Evolutionary conservation across 2,329 filamentous ascomycete species (phyloP), one percentile per base, ranked within the genome.

Genomic region (Hysterium pulicare): DNA sequence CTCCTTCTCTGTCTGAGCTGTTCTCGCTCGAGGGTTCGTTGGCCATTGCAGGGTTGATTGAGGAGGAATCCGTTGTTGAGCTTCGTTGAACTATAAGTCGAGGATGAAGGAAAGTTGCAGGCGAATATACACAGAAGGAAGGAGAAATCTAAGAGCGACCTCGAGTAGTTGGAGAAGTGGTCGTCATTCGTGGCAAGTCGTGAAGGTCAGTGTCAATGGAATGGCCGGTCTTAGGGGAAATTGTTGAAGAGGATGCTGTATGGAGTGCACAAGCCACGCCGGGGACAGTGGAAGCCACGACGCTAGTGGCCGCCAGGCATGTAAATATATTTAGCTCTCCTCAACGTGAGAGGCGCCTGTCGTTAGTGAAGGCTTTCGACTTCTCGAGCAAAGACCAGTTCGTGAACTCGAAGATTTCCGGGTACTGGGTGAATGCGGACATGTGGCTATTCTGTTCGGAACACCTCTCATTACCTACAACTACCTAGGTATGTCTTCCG

Each of bases 111-210:
- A 38, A 26, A 15, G 20, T 26, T 5, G 19, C 20, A 26, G 21
- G n/a, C 17, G 22, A 26, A 38, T 24, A 10, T n/a, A 38, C 9
- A 16, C 10, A n/a, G 19, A 24, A 15, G 2, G 10, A n/a, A 15
- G 5, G 20, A 10, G n/a, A 15, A n/a, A 7, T 23, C 20, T 24
- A 15, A 23, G 15, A 32, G 13, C 20, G 26, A 19, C 15, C 19
- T 7, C 10, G 11, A 21, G 20, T 6, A 19, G 31, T 32, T 30
- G 17, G 5, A 17, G 26, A 40, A 13, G 17, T 5, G 26, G 16
- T 32, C 38, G 30, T 31, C 16, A 40, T 20, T 30, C 38, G 26
- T 40, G 13, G 38, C 15, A n/a, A 31, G 33, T 35, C 33, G 15
- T 35, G n/a, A n/a, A n/a, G n/a, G 17, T 35, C 10, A 35, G 11